Evolutionary conservation across 495 filamentous ascomycete species (phyloP).

Genomic region (Filosporella fistucella): DNA sequence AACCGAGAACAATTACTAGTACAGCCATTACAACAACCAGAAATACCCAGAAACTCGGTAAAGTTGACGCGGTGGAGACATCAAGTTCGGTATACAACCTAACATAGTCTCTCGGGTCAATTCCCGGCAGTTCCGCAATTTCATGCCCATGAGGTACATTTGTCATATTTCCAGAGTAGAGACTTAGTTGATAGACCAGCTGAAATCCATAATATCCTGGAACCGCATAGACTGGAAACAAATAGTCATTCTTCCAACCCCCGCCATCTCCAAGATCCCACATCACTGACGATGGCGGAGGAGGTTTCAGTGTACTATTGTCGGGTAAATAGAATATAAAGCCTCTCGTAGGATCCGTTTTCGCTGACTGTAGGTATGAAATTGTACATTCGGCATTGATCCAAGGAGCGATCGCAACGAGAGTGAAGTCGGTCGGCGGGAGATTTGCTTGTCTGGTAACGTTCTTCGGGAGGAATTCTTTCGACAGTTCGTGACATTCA

Average conservation of each 20-base stretch:
- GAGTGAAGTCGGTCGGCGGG: constrained; percentile 50
- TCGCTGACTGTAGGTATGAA: constrained; percentile 62
- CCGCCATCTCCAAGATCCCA: constrained; percentile 66
- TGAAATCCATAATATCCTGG: constrained; percentile 56
- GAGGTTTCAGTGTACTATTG: constrained; percentile 53
- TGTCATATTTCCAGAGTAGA: constrained; percentile 70
- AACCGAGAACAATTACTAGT: constrained; percentile 57
- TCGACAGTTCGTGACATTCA: constrained; percentile 54
- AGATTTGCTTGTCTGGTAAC: constrained; percentile 68
- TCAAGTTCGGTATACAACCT: constrained; percentile 43
- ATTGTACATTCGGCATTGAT: constrained; percentile 62
- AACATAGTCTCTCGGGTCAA: constrained; percentile 54
- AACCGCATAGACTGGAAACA: constrained; percentile 82
- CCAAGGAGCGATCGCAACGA: constrained; percentile 88
- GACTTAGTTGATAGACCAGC: constrained; percentile 66
- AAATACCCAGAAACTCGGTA: constrained; percentile 79
- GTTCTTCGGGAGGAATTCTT: constrained; percentile 61
- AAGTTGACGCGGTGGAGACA: constrained; percentile 30
- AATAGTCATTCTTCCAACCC: constrained; percentile 57
- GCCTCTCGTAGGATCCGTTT: constrained; percentile 48
- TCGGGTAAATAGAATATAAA: constrained; percentile 74
- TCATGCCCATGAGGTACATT: constrained; percentile 51
- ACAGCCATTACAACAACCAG: constrained; percentile 75
- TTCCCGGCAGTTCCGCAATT: constrained; percentile 53
- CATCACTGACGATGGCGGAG: constrained; percentile 44